Percentiles rank a stretch among this genome's conserved stretches.
phyloP scores from a whole-genome alignment of 306 rosid species.

The Ammopiptanthus mongolicus region DNA sequence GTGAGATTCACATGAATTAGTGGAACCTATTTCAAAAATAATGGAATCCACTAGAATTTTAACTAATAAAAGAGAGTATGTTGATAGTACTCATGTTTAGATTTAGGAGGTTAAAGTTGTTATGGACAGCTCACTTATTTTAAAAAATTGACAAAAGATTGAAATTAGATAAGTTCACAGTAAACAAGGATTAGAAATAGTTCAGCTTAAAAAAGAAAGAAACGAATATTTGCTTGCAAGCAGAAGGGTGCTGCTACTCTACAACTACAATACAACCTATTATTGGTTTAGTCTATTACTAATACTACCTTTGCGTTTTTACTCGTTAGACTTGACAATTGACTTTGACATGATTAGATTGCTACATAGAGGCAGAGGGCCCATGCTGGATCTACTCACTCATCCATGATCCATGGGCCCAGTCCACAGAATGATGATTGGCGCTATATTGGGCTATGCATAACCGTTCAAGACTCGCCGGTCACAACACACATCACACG shows the following conservation, averaged over 20 bases:
- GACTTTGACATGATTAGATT: conserved; percentile 10
- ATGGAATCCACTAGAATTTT: no score
- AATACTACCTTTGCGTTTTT: neutral
- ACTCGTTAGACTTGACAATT: no score
- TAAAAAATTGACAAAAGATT: neutral
- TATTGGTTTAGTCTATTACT: no score
- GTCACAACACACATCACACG: neutral
- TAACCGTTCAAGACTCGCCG: no score
- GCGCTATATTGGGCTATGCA: conserved; percentile 1
- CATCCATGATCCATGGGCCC: neutral
- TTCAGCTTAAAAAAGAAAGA: neutral
- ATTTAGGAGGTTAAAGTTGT: no score
- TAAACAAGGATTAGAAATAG: neutral
- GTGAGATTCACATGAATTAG: no score
- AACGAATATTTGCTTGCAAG: neutral
- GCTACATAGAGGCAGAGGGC: neutral
- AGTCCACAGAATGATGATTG: neutral
- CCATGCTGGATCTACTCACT: neutral
- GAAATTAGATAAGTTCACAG: neutral
- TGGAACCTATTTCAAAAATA: no score
- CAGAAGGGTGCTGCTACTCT: neutral
- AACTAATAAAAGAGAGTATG: no score
- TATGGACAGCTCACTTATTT: neutral
- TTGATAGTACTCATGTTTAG: no score
- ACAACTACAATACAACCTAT: neutral